Evolutionary conservation across 2,329 filamentous ascomycete species (phyloP), one percentile per base, ranked within the genome.

Genomic region (Neofusicoccum laricinum): DNA sequence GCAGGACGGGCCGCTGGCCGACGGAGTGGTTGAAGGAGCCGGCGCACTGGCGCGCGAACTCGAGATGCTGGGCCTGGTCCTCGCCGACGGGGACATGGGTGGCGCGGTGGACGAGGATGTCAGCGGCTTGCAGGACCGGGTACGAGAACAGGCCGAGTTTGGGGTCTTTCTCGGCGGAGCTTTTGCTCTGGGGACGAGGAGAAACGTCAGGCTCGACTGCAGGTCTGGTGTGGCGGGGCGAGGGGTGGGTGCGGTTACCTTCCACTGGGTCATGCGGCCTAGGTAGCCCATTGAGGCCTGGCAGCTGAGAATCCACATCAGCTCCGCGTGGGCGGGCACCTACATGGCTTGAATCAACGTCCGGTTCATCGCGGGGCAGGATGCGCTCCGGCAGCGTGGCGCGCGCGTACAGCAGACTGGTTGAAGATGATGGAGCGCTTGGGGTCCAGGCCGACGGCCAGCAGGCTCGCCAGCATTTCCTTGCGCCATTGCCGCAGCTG

Each of bases 261-360:
- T 99, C 93, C 95, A 99, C 77, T 98, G 95, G 32, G 95, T 98
- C 95, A 99, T 99, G n/a, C 95, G 85, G 10, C 90, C 90, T n/a
- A 99, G 81, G 78, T 97, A 96, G 43, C 95, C 95, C 77, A 95
- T 93, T 4, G 91, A 94, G 25, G 95, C 91, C 61, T 91, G 90
- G 69, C 93, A 97, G 73, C 92, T 94, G 67, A 99, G 80, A 72
- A 98, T 93, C 95, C 95, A 99, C 91, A 97, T 96, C 67, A 99
- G 84, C 77, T 98, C 93, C 3, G 90, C 81, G 78, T 98, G 95
- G 51, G 89, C 88, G 17, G 88, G 82, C 2, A 93, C 88, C 87
- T 91, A 38, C 15, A 57, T 32, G 15, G 38, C 34, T 21, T 17
- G 32, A 46, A 46, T 59, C 41, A 57, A 49, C 21, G 32, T 46